Conservation (phyloP, 2,329 filamentous ascomycete genomes). For the Scytalidium lignicola region DNA sequence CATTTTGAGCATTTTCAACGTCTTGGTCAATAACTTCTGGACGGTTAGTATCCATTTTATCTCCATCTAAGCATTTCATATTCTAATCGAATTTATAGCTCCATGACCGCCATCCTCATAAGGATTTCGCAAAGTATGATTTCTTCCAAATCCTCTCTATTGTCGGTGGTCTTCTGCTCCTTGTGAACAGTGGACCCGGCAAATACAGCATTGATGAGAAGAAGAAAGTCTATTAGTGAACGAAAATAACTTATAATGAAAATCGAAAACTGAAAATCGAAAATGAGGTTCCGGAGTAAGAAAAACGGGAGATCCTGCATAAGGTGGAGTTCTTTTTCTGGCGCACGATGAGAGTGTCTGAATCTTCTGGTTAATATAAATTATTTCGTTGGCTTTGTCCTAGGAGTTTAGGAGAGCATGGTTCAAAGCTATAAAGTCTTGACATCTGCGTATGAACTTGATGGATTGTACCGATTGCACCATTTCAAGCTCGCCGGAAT, state of each 20-base stretch:
- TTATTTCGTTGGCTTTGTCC: background rate
- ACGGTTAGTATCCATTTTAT: slow-evolving; percentile 61
- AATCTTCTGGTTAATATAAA: background rate
- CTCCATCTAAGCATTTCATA: background rate
- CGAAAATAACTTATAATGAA: slow-evolving; percentile 3
- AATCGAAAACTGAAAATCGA: slow-evolving; percentile 6
- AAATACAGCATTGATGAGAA: slow-evolving; percentile 99
- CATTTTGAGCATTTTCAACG: slow-evolving; percentile 92
- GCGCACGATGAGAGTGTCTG: background rate
- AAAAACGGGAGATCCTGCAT: slow-evolving; percentile 14
- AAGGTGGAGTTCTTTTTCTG: slow-evolving; percentile 18
- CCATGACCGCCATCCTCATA: slow-evolving; percentile 96
- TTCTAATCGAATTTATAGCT: slow-evolving; percentile 51
- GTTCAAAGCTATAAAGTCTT: background rate
- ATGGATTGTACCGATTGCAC: too few relatives aligned
- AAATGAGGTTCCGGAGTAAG: slow-evolving; percentile 9
- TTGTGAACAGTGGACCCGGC: slow-evolving; percentile 97
- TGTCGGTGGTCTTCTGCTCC: slow-evolving; percentile 88
- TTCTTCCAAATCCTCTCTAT: slow-evolving; percentile 99
- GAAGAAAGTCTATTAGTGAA: slow-evolving; percentile 93
- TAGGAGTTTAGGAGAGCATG: background rate
- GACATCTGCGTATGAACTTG: background rate
- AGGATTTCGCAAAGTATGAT: slow-evolving; percentile 99
- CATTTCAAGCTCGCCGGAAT: too few relatives aligned
- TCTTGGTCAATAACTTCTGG: slow-evolving; percentile 99